Base-by-base conservation (phyloP, 257 asterid genomes). In the Petrea volubilis region DNA sequence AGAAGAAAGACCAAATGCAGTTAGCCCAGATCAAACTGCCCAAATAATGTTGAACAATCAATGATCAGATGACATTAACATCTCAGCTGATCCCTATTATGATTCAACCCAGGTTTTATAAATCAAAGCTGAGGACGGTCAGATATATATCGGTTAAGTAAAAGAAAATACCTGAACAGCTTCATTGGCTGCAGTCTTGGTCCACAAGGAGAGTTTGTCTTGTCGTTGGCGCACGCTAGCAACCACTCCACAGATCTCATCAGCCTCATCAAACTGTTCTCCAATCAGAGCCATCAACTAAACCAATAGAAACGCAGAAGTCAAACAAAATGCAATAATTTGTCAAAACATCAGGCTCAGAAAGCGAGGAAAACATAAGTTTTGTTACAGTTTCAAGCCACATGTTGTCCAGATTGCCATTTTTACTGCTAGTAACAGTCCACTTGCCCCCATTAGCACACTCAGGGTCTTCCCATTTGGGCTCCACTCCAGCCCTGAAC, bases 381-480 rank as follows among this genome's bases (percentile, higher is more conserved):
- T 38, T 66, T 71, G 82, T 82, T 85, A 89, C 98, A 38, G 98
- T 89, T 89, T 94, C 96, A 70, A 89, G 96, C 97, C 97, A 91
- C 88, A 91, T 87, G 38, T 49, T 83, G 46, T 94, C 99, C 28
- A 94, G 88, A 59, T 64, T 73, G 20, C 82, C 27, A 78, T 83
- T 94, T 67, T 78, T 77, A 82, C 46, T 80, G 83, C 87, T 68
- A 41, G 71, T 58, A 29, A 84, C 86, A 9, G 96, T 85, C 98
- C 97, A 94, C 78, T 91, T 94, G 82, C 98, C 97, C 49, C 98
- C 98, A 61, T 67, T 83, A 33, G 95, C 95, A 82, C 97, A 94
- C 85, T 91, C 96, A 0, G 96, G 97, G 84, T 93, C 98, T 85
- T 93, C 99, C 99, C 99, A 94, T 78, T 94, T 94, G 70, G 97